phyloP scores from a whole-genome alignment of 306 rosid species.

The Geum urbanum region DNA sequence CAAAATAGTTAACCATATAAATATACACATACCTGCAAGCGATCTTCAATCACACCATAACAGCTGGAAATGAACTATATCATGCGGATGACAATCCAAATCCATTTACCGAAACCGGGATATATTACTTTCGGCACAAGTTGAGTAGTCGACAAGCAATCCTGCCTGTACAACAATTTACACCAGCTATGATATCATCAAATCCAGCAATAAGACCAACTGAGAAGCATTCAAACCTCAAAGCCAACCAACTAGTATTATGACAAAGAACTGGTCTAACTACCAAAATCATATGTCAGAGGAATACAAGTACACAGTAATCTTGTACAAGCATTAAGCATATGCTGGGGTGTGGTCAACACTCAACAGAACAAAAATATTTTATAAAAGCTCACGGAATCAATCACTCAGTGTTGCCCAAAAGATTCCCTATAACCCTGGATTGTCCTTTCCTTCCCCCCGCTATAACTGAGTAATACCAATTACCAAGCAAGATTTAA shows the following conservation, averaged over 20 bases:
- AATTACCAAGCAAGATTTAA: slow-evolving; percentile 15
- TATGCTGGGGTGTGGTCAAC: slow-evolving; percentile 18
- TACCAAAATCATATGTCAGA: slow-evolving; percentile 17
- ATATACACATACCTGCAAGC: not conserved
- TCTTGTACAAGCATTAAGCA: slow-evolving; percentile 14
- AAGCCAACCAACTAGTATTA: slow-evolving; percentile 13
- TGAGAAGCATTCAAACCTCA: slow-evolving; percentile 13
- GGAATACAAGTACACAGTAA: not conserved
- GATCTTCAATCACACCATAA: not conserved
- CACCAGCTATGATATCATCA: not conserved
- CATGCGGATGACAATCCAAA: not conserved
- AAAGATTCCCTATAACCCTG: slow-evolving; percentile 38
- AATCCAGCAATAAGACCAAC: not conserved
- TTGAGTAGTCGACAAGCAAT: slow-evolving; percentile 6
- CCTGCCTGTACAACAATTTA: not conserved
- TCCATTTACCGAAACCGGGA: not conserved
- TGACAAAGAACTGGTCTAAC: slow-evolving; percentile 8
- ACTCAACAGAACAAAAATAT: not conserved
- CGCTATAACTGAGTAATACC: slow-evolving; percentile 16
- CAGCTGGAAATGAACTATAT: not conserved
- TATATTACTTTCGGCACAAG: not conserved
- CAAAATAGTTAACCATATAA: not conserved
- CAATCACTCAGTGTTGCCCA: slow-evolving; percentile 29
- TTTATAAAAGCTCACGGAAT: slow-evolving; percentile 34
- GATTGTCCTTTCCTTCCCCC: slow-evolving; percentile 48